These are phyloP conservation scores for Phialophora macrospora DNA, from an alignment of 2,329 filamentous ascomycete genomes.

Conservation along the genomic window DNA sequence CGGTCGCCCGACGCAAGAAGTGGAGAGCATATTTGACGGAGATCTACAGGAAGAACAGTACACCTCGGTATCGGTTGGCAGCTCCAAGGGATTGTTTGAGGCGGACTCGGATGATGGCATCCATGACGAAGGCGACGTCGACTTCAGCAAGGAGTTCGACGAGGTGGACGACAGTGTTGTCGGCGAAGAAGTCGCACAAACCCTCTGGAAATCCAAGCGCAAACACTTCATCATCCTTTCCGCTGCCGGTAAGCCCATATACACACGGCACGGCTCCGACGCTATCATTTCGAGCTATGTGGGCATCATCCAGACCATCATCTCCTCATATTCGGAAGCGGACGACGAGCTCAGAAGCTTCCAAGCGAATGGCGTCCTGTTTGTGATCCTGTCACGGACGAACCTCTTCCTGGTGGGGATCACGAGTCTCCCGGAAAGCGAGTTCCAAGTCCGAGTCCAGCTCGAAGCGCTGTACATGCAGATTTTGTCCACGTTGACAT, in stretches of 20 bases:
- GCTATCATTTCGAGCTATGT: conserved; percentile 90
- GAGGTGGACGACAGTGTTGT: conserved; percentile 53
- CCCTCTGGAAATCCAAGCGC: conserved; percentile 84
- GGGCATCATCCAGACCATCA: conserved; percentile 94
- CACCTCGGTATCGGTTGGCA: conserved; percentile 49
- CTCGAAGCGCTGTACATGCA: conserved; percentile 97
- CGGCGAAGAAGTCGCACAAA: conserved; percentile 70
- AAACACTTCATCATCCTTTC: conserved; percentile 98
- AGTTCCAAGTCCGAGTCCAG: conserved; percentile 82
- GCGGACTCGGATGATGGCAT: conserved; percentile 28
- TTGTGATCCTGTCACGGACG: conserved; percentile 82
- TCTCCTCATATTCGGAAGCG: conserved; percentile 89
- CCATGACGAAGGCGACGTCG: conserved; percentile 60
- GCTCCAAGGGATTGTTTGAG: conserved; percentile 40
- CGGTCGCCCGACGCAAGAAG: conserved; percentile 68
- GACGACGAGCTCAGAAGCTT: conserved; percentile 81
- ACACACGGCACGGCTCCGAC: conserved; percentile 90
- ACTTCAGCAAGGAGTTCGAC: conserved; percentile 80
- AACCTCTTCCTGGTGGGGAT: conserved; percentile 93
- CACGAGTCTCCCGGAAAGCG: conserved; percentile 89
- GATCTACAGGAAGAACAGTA: conserved; percentile 53
- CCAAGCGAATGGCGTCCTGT: conserved; percentile 81
- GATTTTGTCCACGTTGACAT: conserved; percentile 90
- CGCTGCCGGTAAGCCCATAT: conserved; percentile 95
- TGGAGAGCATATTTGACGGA: conserved; percentile 80